phyloP scores from a whole-genome alignment of 768 basidiomycete species.

The Tylopilus balloui region DNA sequence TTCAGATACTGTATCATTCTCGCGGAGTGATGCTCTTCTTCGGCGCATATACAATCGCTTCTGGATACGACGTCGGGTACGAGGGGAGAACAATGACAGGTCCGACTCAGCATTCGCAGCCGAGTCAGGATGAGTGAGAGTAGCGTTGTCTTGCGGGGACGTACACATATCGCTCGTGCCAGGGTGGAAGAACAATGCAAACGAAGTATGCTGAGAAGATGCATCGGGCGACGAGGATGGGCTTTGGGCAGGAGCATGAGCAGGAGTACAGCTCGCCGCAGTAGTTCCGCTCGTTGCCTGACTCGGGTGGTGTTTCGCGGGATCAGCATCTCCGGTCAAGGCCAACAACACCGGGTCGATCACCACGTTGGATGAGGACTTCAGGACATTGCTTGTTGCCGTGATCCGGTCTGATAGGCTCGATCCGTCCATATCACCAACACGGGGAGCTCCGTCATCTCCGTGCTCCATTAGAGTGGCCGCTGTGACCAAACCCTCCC shows the following conservation, averaged over 20 bases:
- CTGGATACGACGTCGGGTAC: constrained; percentile 48
- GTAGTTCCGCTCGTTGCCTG: background rate
- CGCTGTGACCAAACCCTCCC: constrained; percentile 6
- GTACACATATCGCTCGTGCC: background rate
- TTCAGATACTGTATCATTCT: constrained; percentile 17
- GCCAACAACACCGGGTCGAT: constrained; percentile 33
- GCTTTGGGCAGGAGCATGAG: background rate
- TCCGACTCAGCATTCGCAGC: constrained; percentile 10
- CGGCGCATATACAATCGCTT: constrained; percentile 73
- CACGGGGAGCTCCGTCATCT: constrained; percentile 3
- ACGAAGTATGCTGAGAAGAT: background rate
- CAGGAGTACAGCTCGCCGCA: background rate
- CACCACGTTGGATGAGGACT: constrained; percentile 9
- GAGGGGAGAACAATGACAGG: constrained; percentile 38
- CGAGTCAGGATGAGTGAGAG: background rate
- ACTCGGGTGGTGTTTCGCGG: background rate
- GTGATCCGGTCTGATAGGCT: background rate
- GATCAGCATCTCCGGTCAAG: constrained; percentile 17
- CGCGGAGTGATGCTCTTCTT: constrained; percentile 52
- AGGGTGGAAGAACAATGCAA: background rate
- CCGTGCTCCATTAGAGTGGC: background rate
- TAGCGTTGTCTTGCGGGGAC: background rate
- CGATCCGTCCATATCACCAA: background rate
- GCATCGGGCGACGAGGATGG: background rate
- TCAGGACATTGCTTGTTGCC: background rate